These are phyloP conservation scores for Endocladia muricata DNA, from an alignment of 31 red algal species.

Conservation along the genomic window DNA sequence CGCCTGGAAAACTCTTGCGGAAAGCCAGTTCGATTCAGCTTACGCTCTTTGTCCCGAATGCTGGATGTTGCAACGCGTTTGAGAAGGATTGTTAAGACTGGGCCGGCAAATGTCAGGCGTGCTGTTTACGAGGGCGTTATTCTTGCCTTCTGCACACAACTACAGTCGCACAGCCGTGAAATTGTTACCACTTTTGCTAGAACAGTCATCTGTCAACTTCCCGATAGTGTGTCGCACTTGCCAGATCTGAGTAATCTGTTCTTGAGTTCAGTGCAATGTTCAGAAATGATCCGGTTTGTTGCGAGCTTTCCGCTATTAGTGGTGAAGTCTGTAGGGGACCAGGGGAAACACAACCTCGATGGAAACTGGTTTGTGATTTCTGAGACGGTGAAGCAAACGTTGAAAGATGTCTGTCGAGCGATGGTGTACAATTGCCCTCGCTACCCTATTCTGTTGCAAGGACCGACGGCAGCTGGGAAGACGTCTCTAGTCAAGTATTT, in stretches of 20 bases:
- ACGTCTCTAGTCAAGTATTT: conserved; percentile 90
- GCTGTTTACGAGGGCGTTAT: conserved; percentile 85
- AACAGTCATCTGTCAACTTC: neutral
- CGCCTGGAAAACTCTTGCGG: conserved; percentile 50
- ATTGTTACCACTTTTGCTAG: conserved; percentile 13
- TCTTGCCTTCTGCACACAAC: conserved; percentile 62
- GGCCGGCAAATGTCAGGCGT: conserved; percentile 9
- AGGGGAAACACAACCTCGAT: neutral
- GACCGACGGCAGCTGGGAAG: conserved; percentile 94
- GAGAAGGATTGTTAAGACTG: neutral
- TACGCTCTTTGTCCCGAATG: conserved; percentile 72
- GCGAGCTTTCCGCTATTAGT: conserved; percentile 36
- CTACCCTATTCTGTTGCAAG: conserved; percentile 85
- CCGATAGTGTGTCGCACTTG: neutral
- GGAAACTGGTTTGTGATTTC: conserved; percentile 61
- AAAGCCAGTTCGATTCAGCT: conserved; percentile 65
- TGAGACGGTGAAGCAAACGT: conserved; percentile 52
- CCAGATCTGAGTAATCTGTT: neutral
- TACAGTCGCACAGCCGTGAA: conserved; percentile 19
- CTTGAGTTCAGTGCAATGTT: neutral
- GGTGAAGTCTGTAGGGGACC: neutral
- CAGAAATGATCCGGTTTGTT: neutral
- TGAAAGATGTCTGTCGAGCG: conserved; percentile 80
- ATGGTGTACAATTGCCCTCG: conserved; percentile 47
- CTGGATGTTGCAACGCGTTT: conserved; percentile 62